Base-by-base conservation (phyloP, 129 eudicot genomes). In the Pseudognaphalium luteoalbum region DNA sequence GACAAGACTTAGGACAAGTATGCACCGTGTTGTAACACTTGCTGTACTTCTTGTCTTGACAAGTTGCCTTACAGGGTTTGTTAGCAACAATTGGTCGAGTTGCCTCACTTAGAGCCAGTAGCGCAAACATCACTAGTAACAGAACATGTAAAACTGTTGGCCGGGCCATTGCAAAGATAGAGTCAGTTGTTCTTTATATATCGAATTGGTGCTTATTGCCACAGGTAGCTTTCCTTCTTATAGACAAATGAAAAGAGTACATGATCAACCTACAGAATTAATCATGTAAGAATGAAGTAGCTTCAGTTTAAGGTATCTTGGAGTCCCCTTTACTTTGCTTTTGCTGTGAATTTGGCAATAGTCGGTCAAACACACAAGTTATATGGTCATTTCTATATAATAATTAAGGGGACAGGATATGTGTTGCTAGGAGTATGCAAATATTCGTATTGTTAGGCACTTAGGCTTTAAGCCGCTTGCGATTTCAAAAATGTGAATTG, bases 1-100 rank as follows among this genome's bases (percentile, higher is more conserved):
- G 91, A 68, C 93, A 90, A 76, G 80, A 88, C 79, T 90, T 87
- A 14, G 96, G 96, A 50, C 92, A 90, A 16, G 82, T 89, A 83
- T 90, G 91, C 67, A 67, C 91, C 60, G 86, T 72, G 61, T 88
- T 91, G 56, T 86, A 56, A 28, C 96, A 91, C 16, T 60, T 9
- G 71, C 86, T 91, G 88, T 76, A 86, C 20, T 68, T 64, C 39
- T 66, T 56, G 57, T 69, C 73, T 61, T 37, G 66, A 39, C 94
- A 91, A 0, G 73, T 80, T 62, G 91, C 91, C 35, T 83, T 73
- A 75, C 88, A 76, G 17, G 89, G 91, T 41, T 83, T 66, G 0
- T 86, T 78, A 51, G 93, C 91, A 78, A 84, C 91, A 75, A 84
- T 89, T 0, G 93, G 93, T 10, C 91, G 96, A 54, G 91, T 84